Evolutionary conservation across 345 rosid species (phyloP), one percentile per base, ranked within the genome.

Genomic region (Eucalyptus cladocalyx): DNA sequence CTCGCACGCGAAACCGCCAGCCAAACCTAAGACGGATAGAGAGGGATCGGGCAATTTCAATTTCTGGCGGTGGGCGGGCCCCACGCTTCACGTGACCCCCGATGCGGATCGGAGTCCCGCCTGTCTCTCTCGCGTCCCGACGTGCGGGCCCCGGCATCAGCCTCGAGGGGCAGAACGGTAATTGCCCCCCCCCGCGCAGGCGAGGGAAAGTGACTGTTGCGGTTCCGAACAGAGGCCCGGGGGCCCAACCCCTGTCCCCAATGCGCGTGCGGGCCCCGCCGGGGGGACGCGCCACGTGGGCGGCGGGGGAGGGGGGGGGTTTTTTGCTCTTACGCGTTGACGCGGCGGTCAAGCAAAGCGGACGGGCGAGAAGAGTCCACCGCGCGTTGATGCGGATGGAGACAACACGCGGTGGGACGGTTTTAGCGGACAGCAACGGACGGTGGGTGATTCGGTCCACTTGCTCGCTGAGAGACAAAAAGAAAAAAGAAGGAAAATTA

Each of bases 231-330:
- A 17, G 8, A 50, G 21, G 54, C 54, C 8, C 8, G 54, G 54
- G 54, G 54, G 54, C 53, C 53, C 19, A 3, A 3, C 21, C 54
- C 21, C 54, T 6, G 19, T 17, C 21, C 54, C 8, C 21, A 17
- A 17, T 17, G 54, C 40, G 40, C 21, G 58, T 40, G 76, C 42
- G 83, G 83, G 16, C 83, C 83, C 28, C 47, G 43, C 26, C 28
- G 83, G 5, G 15, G 26, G 28, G 28, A 37, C 85, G 85, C 1
- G 30, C 9, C 28, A 40, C 83, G 45, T 21, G 83, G 47, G 24
- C 14, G 47, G 28, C 5, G 8, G 24, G 1, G 9, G 23, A n/a
- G 9, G 54, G 0, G 49, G 4, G 1, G 10, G 5, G 2, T 16
- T 5, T 15, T 3, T 40, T 14, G 45, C 45, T 11, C 15, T 21